Base-by-base conservation (phyloP, 257 asterid species). In the Euphrasia confusa region DNA sequence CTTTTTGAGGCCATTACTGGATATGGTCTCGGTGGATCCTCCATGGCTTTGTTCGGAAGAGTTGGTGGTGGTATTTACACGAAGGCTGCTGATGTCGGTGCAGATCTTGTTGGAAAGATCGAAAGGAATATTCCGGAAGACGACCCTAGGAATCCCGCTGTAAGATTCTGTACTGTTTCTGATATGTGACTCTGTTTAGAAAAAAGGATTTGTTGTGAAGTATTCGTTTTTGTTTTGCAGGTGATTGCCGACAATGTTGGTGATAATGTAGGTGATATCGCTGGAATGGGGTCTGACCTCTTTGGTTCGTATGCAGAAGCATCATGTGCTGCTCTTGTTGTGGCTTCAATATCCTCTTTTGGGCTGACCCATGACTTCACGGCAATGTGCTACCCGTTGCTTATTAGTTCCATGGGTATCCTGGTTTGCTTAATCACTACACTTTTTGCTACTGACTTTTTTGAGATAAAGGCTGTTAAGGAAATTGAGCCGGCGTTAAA, bases 41-140 rank as follows among this genome's bases (percentile, higher is more conserved):
- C 98, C 71, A 91, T 91, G 98, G 94, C 97, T 69, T 77, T 90
- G 70, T 90, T 90, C 53, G 98, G 98, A 40, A 86, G 98, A 82
- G 98, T 91, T 15, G 98, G 95, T 18, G 98, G 98, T 67, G 98
- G 98, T 52, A 90, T 90, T 58, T 90, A 90, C 73, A 90, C 98
- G 4, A 82, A 83, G 66, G 89, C 89, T 28, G 86, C 89, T 64
- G 89, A 80, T 73, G 89, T 83, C 28, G 89, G 89, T 8, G 89
- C 89, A 0, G 89, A 83, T 73, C 89, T 83, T 64, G 89, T 80
- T 10, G 86, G 86, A 60, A 82, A 82, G 77, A 72, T 83, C 10
- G 89, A 77, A 63, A 77, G 84, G 75, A 78, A 80, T 73, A 83
- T 83, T 49, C 89, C 89, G 0, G 89, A 83, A 73, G 89, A 83